Percentiles rank a stretch among this genome's conserved stretches.
These are phyloP conservation scores for Blumeria graminis DNA, from an alignment of 2,329 filamentous ascomycete genomes.

Conservation along the genomic window DNA sequence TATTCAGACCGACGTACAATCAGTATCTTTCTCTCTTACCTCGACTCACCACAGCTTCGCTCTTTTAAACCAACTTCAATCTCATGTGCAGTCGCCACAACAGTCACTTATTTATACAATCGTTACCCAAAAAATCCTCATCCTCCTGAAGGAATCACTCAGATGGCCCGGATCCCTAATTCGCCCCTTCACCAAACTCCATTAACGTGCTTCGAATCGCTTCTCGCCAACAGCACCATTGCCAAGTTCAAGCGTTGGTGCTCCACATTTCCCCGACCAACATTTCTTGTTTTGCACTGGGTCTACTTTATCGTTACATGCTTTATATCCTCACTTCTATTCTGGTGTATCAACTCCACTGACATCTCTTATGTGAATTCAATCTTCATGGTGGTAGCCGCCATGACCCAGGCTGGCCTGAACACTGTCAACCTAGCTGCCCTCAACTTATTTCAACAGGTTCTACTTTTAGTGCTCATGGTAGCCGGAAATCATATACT, in stretches of 20 bases:
- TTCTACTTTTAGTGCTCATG: conserved; percentile 38
- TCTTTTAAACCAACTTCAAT: no score
- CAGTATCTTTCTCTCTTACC: no score
- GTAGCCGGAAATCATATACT: conserved; percentile 42
- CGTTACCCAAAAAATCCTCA: no score
- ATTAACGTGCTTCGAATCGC: no score
- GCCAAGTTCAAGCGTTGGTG: neutral
- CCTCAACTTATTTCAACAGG: conserved; percentile 44
- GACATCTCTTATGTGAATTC: conserved; percentile 36
- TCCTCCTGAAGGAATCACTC: no score
- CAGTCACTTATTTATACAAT: no score
- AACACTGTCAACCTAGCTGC: conserved; percentile 41
- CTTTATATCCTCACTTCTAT: conserved; percentile 31
- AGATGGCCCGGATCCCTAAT: no score
- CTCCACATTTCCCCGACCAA: conserved; percentile 16
- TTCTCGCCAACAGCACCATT: no score
- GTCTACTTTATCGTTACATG: conserved; percentile 35
- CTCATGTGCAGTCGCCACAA: no score
- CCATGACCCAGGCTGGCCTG: conserved; percentile 42
- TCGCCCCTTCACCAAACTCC: no score
- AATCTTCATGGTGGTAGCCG: conserved; percentile 40
- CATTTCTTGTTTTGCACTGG: conserved; percentile 43
- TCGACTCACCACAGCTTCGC: no score
- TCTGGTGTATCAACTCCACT: conserved; percentile 30
- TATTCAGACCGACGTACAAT: no score